phyloP scores from a whole-genome alignment of 2,329 filamentous ascomycete genomes.

The Cadophora sp. region DNA sequence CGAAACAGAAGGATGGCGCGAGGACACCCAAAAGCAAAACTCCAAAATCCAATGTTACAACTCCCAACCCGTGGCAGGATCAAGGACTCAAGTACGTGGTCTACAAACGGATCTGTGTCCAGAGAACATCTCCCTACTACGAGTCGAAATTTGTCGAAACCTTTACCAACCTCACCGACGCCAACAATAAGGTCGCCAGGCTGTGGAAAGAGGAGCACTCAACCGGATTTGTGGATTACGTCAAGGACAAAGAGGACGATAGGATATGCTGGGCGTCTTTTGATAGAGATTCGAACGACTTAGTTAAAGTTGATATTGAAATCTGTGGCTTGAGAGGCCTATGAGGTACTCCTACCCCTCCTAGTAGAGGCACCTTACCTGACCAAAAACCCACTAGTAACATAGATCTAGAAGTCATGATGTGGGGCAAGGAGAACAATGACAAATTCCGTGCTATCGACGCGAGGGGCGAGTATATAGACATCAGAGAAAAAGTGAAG shows the following conservation, averaged over 20 bases:
- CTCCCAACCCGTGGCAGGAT: too few relatives aligned
- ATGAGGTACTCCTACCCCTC: background rate
- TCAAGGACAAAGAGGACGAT: background rate
- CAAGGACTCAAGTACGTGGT: background rate
- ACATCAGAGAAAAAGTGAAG: background rate
- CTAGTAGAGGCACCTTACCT: too few relatives aligned
- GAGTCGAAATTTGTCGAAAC: background rate
- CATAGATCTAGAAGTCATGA: background rate
- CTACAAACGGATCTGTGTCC: background rate
- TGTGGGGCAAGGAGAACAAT: background rate
- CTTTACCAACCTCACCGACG: constrained; percentile 4
- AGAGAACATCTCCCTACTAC: background rate
- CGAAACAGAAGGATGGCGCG: background rate
- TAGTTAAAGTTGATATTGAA: background rate
- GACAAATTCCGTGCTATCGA: background rate
- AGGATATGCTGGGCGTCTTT: background rate
- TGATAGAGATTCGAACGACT: background rate
- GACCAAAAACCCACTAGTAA: background rate
- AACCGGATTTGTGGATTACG: background rate
- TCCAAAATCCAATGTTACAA: background rate
- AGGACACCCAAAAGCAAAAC: too few relatives aligned
- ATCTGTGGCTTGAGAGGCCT: background rate
- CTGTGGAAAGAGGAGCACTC: background rate
- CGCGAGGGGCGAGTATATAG: background rate
- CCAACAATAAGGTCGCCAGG: constrained; percentile 3